phyloP scores from a whole-genome alignment of 2,329 filamentous ascomycete genomes.

The Volutella citrinella region DNA sequence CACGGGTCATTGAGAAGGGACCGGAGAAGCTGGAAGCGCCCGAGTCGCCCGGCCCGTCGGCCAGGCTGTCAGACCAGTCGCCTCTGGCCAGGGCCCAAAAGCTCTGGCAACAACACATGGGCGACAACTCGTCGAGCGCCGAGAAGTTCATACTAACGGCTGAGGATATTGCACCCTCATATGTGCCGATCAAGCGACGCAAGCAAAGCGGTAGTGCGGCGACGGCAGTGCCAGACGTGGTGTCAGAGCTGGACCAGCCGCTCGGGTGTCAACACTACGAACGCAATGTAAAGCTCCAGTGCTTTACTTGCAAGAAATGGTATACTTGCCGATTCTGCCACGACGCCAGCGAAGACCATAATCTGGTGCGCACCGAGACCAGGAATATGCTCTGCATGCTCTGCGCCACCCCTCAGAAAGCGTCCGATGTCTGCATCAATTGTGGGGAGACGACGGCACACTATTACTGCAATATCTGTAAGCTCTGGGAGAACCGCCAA shows the following conservation, averaged over 20 bases:
- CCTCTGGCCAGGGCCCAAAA: slow-evolving; percentile 48
- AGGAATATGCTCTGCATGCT: slow-evolving; percentile 98
- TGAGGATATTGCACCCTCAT: slow-evolving; percentile 66
- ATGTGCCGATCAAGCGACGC: slow-evolving; percentile 52
- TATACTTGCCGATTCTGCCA: slow-evolving; percentile 96
- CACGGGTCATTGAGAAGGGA: slow-evolving; percentile 13
- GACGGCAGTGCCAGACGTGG: slow-evolving; percentile 17
- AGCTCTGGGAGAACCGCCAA: slow-evolving; percentile 92
- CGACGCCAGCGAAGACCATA: slow-evolving; percentile 76
- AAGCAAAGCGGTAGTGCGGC: slow-evolving; percentile 45
- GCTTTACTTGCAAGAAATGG: slow-evolving; percentile 84
- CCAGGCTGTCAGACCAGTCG: too few relatives aligned
- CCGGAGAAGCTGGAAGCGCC: slow-evolving; percentile 14
- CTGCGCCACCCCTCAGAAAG: slow-evolving; percentile 80
- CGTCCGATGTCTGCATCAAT: slow-evolving; percentile 70
- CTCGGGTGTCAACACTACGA: slow-evolving; percentile 92
- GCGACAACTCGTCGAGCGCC: slow-evolving; percentile 30
- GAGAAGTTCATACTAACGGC: slow-evolving; percentile 51
- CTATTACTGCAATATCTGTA: slow-evolving; percentile 93
- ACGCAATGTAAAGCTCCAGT: slow-evolving; percentile 94
- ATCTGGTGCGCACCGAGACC: slow-evolving; percentile 76
- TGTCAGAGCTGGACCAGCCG: slow-evolving; percentile 30
- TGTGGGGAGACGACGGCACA: slow-evolving; percentile 78
- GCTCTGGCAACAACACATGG: slow-evolving; percentile 54
- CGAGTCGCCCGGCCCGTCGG: too few relatives aligned